Conservation (phyloP, 2,329 filamentous ascomycete species). For the Rhinocladiella mackenziei region DNA sequence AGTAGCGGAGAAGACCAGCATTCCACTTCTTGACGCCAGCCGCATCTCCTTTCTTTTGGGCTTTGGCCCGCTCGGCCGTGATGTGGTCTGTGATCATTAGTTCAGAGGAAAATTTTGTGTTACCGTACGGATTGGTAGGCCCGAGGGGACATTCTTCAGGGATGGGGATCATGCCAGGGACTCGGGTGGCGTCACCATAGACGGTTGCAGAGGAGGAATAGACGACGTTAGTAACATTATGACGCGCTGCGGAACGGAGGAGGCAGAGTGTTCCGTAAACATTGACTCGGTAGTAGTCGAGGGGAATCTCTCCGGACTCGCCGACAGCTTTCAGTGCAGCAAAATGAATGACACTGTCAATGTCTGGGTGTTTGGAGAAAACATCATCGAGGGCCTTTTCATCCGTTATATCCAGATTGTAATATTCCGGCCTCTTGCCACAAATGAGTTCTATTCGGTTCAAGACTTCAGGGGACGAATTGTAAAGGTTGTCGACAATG, state of each 20-base stretch:
- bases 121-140: constrained; percentile 95
- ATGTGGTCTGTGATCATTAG: constrained; percentile 86
- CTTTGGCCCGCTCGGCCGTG: constrained; percentile 77
- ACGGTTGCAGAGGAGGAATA: constrained; percentile 98
- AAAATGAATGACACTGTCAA: constrained; percentile 98
- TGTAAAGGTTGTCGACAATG: constrained; percentile 94
- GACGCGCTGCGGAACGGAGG: constrained; percentile 77
- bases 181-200: constrained; percentile 93
- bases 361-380: constrained; percentile 82
- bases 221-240: constrained; percentile 94
- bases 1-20: constrained; percentile 88
- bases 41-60: constrained; percentile 71
- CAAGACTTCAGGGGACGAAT: constrained; percentile 84
- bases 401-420: constrained; percentile 83
- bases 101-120: constrained; percentile 92
- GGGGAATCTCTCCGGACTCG: constrained; percentile 86
- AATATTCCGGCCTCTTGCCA: constrained; percentile 81
- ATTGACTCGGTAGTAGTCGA: constrained; percentile 98
- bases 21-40: constrained; percentile 78
- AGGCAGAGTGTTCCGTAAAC: constrained; percentile 88
- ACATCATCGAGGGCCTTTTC: constrained; percentile 78
- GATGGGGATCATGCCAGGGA: constrained; percentile 98
- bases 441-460: constrained; percentile 93
- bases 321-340: constrained; percentile 97
- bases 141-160: constrained; percentile 94